These are phyloP conservation scores for Carex scoparia DNA, from an alignment of 176 grass and related monocot species.

Conservation along the genomic window DNA sequence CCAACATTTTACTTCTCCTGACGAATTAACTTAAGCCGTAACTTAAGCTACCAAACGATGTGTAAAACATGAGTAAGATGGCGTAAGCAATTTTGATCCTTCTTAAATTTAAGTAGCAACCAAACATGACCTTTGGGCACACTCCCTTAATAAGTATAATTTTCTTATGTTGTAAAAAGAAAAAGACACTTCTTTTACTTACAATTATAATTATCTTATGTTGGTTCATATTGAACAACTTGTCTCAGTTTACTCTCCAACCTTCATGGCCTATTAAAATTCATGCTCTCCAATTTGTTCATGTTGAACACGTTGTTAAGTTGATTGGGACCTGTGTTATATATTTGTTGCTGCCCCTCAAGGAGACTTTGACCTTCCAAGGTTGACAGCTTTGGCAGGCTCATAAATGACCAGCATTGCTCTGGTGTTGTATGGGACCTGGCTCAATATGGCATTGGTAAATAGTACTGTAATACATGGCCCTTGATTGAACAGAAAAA, in stretches of 20 bases:
- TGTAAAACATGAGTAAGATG: no score
- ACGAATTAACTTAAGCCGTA: no score
- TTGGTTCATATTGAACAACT: background rate
- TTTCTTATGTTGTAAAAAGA: no score
- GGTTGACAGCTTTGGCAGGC: background rate
- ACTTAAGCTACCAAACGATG: no score
- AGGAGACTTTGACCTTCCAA: background rate
- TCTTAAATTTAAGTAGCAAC: no score
- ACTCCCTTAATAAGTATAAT: no score
- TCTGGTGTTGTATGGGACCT: background rate
- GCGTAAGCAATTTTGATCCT: no score
- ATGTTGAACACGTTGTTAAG: background rate
- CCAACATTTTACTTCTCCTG: no score
- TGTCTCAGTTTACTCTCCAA: background rate
- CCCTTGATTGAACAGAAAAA: conserved; percentile 2
- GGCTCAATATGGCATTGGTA: background rate
- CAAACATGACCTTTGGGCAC: no score
- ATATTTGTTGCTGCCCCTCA: background rate
- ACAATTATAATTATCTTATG: background rate
- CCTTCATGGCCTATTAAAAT: background rate
- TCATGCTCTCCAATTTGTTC: no score
- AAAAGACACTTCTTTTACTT: background rate
- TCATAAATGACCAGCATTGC: background rate
- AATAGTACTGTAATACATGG: background rate
- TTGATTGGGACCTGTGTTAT: background rate